These are phyloP conservation scores for Prinsepia uniflora DNA, from an alignment of 306 rosid species.

Conservation along the genomic window DNA sequence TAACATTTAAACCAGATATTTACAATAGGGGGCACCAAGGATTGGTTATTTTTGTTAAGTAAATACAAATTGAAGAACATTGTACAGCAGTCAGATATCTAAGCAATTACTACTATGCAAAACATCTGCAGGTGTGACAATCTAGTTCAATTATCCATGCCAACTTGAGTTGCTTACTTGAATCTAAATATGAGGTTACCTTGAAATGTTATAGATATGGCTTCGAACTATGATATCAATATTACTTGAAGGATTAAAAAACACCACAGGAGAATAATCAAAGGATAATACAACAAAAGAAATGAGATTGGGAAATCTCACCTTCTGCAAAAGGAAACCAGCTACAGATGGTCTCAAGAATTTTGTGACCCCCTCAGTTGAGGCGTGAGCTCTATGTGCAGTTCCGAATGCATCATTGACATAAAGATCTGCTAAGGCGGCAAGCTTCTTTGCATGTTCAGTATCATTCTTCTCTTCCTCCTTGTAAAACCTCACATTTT, in stretches of 20 bases:
- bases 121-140: neutral
- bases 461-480: constrained; percentile 99
- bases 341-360: constrained; percentile 96
- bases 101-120: neutral
- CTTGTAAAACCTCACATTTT: constrained; percentile 95
- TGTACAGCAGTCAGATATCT: neutral
- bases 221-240: neutral
- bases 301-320: constrained; percentile 16
- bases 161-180: neutral
- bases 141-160: neutral
- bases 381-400: constrained; percentile 99
- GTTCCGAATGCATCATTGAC: constrained; percentile 99
- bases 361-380: constrained; percentile 98
- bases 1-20: neutral
- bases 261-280: neutral
- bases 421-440: constrained; percentile 80
- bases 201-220: neutral
- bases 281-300: constrained; percentile 5
- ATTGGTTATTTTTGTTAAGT: neutral
- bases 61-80: neutral
- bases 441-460: constrained; percentile 91
- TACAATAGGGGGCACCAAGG: neutral
- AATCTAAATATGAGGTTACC: neutral
- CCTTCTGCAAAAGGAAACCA: constrained; percentile 98
- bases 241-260: neutral